Conservation (phyloP, 1,139 yeast genomes). For the Debaryomyces subglobosus region DNA sequence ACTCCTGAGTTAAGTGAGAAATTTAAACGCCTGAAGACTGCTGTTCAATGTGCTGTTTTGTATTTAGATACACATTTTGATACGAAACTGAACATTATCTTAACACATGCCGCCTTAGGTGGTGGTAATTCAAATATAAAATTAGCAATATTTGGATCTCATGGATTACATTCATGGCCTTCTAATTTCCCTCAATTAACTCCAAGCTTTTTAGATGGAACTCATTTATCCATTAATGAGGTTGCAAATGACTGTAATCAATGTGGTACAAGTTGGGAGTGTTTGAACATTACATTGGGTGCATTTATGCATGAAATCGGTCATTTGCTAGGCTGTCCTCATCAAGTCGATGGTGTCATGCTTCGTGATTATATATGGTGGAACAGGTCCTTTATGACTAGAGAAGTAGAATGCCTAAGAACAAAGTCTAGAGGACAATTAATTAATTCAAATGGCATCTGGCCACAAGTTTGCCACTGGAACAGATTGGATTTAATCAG, state of each 20-base stretch:
- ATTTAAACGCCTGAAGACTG: constrained; percentile 30
- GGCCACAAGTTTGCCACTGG: constrained; percentile 69
- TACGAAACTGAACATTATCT: constrained; percentile 54
- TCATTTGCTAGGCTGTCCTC: constrained; percentile 88
- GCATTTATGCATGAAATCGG: constrained; percentile 97
- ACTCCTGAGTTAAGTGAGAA: constrained; percentile 34
- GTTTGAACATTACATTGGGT: constrained; percentile 82
- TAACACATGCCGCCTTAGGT: constrained; percentile 93
- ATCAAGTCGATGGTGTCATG: constrained; percentile 90
- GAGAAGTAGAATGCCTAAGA: constrained; percentile 63
- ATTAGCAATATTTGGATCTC: constrained; percentile 92
- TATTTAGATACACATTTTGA: constrained; percentile 89
- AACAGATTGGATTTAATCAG: constrained; percentile 77
- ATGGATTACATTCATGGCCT: constrained; percentile 92
- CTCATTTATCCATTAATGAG: constrained; percentile 60
- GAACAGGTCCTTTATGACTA: constrained; percentile 80
- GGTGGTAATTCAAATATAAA: constrained; percentile 75
- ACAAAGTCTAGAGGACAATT: constrained; percentile 38
- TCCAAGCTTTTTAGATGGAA: constrained; percentile 71
- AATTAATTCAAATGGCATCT: constrained; percentile 61
- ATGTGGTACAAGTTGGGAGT: constrained; percentile 91
- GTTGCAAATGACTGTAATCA: constrained; percentile 89
- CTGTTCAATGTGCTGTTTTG: constrained; percentile 82
- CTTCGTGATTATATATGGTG: constrained; percentile 78
- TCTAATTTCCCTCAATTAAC: constrained; percentile 68